Base-by-base conservation (phyloP, 2,329 filamentous ascomycete genomes). In the Ceratocystiopsis sp. region DNA sequence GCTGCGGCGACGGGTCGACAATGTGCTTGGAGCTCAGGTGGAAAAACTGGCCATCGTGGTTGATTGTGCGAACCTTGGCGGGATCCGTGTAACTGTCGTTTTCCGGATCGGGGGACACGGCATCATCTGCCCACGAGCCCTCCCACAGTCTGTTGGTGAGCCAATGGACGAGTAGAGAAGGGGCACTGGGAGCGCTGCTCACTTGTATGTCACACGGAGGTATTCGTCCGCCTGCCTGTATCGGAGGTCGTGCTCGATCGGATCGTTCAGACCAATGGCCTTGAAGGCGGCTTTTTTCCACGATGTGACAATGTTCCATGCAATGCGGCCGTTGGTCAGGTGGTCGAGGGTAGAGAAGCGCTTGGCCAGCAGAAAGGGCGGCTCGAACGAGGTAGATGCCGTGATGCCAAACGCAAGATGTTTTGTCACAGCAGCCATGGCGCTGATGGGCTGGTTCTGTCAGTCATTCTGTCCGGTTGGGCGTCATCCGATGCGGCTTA, bases 301-400 rank as follows among this genome's bases (percentile, higher is more conserved):
- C 35, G 42, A 42, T 11, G 49, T 51, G 4, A 51, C 49, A 19
- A 50, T 44, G 38, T 51, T 51, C 49, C 49, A 52, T 2, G 41
- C 41, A 10, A 48, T 25, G 13, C 46, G 46, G 19, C 46, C 46
- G 3, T 40, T 37, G 12, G 46, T 48, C 8, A 48, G 15, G n/a
- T 48, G 46, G 44, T 48, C 46, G 15, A 48, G 46, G 11, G 46
- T 43, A 3, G 41, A 41, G 38, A 48, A 44, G 14, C 44, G 40
- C 35, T 45, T 41, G 11, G 48, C 48, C 19, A 49, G 38, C 8
- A 41, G 11, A 11, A 35, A 48, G 6, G 44, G 42, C 34, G 43
- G 35, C 35, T 46, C 43, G 35, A 40, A 49, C 6, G 36, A 35
- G 2, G 45, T 48, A 10, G n/a, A 42, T 2, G 45, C 29, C 11